Conservation (phyloP, 2,329 filamentous ascomycete genomes). For the Alternaria triticina region DNA sequence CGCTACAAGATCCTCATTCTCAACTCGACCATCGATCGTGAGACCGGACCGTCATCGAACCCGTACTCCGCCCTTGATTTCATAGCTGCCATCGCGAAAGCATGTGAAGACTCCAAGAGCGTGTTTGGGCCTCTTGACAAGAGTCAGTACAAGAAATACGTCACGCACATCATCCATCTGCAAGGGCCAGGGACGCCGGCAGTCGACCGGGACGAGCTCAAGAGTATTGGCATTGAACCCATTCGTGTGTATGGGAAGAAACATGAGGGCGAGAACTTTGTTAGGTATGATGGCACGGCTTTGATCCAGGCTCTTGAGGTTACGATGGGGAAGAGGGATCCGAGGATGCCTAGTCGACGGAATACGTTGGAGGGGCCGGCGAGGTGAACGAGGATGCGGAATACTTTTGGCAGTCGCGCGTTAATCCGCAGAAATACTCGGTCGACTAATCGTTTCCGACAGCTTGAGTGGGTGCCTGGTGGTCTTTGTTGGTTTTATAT, state of each 20-base stretch:
- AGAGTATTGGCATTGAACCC: conserved; percentile 74
- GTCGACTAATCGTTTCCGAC: background rate
- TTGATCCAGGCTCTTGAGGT: conserved; percentile 77
- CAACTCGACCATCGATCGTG: conserved; percentile 83
- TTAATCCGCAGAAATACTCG: background rate
- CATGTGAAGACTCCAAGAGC: conserved; percentile 61
- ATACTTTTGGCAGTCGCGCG: background rate
- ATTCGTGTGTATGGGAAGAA: conserved; percentile 77
- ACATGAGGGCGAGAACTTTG: conserved; percentile 59
- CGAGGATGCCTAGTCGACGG: conserved; percentile 60
- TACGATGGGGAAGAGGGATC: conserved; percentile 72
- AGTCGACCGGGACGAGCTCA: conserved; percentile 71
- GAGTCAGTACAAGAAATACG: conserved; percentile 68
- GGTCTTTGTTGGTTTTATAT: background rate
- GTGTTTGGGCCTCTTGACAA: conserved; percentile 10
- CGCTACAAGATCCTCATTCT: conserved; percentile 81
- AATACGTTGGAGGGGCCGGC: conserved; percentile 56
- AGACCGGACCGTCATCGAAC: conserved; percentile 73
- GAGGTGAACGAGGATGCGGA: background rate
- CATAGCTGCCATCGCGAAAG: conserved; percentile 76
- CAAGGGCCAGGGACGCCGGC: conserved; percentile 72
- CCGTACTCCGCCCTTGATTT: conserved; percentile 82
- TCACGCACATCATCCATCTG: conserved; percentile 84
- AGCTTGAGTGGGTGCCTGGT: background rate
- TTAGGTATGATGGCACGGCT: conserved; percentile 77